A percentile compares a stretch with the other conserved stretches of the same genome.
These are phyloP conservation scores for Closterium sp. DNA, from an alignment of 139 green algal species.

Conservation along the genomic window DNA sequence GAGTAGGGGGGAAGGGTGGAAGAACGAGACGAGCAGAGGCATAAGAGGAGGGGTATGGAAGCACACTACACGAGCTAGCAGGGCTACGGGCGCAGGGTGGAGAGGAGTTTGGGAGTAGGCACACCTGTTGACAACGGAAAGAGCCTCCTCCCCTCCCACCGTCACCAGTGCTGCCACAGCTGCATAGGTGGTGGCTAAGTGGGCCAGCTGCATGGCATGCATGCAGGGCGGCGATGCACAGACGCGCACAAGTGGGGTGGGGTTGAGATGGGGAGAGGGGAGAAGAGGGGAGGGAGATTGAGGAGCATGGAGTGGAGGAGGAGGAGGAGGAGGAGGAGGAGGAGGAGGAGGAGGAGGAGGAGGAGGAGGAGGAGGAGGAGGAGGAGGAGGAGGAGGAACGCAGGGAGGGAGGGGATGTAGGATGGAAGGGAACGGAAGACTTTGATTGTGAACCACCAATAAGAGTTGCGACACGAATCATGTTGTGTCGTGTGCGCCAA, in stretches of 20 bases:
- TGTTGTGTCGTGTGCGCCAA: too few relatives aligned
- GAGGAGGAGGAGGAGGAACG: too few relatives aligned
- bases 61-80: too few relatives aligned
- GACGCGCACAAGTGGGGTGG: neutral
- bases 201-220: conserved; percentile 77
- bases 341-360: neutral
- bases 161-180: conserved; percentile 79
- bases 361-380: too few relatives aligned
- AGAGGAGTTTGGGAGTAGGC: too few relatives aligned
- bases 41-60: too few relatives aligned
- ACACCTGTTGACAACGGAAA: conserved; percentile 57
- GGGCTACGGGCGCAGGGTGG: too few relatives aligned
- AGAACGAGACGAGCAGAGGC: too few relatives aligned
- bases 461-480: too few relatives aligned
- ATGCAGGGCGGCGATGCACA: too few relatives aligned
- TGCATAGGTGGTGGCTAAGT: conserved; percentile 94
- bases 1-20: neutral
- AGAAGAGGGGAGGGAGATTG: neutral
- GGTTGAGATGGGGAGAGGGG: too few relatives aligned
- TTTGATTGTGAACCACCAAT: too few relatives aligned
- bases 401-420: neutral
- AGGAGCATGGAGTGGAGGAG: neutral
- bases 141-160: conserved; percentile 70
- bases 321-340: neutral
- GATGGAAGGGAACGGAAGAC: neutral